phyloP scores from a whole-genome alignment of 345 rosid genomes.

The Ceriops tagal region DNA sequence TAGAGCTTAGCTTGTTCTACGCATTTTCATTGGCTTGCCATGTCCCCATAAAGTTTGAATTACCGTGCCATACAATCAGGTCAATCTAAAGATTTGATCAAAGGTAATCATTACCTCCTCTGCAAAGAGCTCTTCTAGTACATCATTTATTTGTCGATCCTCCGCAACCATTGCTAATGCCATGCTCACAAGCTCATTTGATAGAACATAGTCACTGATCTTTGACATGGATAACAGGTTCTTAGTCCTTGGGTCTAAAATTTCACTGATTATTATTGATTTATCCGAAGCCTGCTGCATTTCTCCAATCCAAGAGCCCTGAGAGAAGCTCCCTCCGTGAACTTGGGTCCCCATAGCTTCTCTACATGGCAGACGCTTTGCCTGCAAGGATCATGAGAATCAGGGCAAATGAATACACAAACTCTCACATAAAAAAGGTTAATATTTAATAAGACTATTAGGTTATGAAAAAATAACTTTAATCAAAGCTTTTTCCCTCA shows the following conservation, averaged over 20 bases:
- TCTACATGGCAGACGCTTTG: constrained; percentile 62
- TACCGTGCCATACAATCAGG: background rate
- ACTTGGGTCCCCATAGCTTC: constrained; percentile 37
- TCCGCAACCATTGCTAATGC: constrained; percentile 83
- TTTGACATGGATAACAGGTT: constrained; percentile 62
- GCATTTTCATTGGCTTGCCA: background rate
- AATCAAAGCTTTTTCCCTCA: too few relatives aligned
- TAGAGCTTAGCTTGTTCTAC: background rate
- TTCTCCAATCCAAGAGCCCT: constrained; percentile 68
- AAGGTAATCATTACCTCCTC: constrained; percentile 53
- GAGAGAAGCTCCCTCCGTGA: constrained; percentile 50
- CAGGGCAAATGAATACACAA: too few relatives aligned
- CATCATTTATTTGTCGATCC: constrained; percentile 66
- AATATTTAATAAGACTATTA: too few relatives aligned
- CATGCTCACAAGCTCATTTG: constrained; percentile 82
- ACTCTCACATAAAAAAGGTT: too few relatives aligned
- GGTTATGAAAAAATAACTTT: too few relatives aligned
- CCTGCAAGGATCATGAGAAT: constrained; percentile 34
- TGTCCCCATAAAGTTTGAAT: background rate
- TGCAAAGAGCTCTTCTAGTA: constrained; percentile 65
- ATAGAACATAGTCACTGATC: constrained; percentile 68
- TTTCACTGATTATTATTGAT: constrained; percentile 69
- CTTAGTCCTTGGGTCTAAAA: constrained; percentile 68
- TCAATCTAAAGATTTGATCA: background rate
- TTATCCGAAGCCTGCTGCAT: constrained; percentile 78